Percentiles rank a stretch among this genome's conserved stretches.
phyloP scores from a whole-genome alignment of 2,329 filamentous ascomycete species.

The Ophiostoma angusticollis region DNA sequence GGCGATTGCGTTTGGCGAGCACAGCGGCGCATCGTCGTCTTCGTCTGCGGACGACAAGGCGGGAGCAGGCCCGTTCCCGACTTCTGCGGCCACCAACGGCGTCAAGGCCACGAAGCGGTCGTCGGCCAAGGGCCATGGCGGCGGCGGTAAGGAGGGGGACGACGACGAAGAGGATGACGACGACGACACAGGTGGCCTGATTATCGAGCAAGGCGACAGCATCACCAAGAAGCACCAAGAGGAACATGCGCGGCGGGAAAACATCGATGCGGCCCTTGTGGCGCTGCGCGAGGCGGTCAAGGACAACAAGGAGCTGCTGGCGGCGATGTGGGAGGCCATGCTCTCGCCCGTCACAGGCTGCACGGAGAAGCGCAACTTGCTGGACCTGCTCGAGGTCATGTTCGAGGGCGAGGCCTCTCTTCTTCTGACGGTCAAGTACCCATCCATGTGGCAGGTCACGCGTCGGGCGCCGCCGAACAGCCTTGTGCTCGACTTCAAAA shows the following conservation, averaged over 20 bases:
- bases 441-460: constrained; percentile 30
- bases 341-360: constrained; percentile 34
- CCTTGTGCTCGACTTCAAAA: constrained; percentile 12
- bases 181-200: constrained; percentile 28
- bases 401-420: constrained; percentile 36
- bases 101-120: constrained; percentile 28
- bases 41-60: no score
- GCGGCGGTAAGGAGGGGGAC: background rate
- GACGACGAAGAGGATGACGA: constrained; percentile 22
- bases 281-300: constrained; percentile 36
- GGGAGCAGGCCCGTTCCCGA: no score
- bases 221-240: constrained; percentile 31
- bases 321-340: constrained; percentile 36
- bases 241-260: constrained; percentile 34
- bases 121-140: background rate
- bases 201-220: constrained; percentile 33
- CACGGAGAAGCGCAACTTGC: constrained; percentile 34
- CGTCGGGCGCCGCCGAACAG: constrained; percentile 14
- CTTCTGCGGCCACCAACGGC: background rate
- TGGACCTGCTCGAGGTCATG: constrained; percentile 38
- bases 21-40: constrained; percentile 37
- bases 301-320: constrained; percentile 30
- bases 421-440: constrained; percentile 32
- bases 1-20: constrained; percentile 50
- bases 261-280: constrained; percentile 32